These are phyloP conservation scores for Cryptosporidium sp. DNA, from an alignment of 169 alveolate genomes.

Conservation along the genomic window DNA sequence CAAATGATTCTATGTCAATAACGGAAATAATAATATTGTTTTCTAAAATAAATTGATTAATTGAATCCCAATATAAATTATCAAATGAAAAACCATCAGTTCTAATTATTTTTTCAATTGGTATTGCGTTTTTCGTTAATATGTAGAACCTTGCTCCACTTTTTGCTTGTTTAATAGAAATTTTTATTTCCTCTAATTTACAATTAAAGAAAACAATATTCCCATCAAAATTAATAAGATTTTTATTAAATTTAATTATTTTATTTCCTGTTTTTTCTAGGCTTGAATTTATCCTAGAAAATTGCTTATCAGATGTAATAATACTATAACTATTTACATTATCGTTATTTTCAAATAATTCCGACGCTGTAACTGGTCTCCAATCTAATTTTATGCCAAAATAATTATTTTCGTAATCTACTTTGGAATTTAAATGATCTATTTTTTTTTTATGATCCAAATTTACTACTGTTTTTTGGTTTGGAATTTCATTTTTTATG, in stretches of 20 bases:
- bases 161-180: not conserved
- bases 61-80: slow-evolving; percentile 26
- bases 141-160: not conserved
- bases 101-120: not conserved
- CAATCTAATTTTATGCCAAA: slow-evolving; percentile 30
- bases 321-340: not conserved
- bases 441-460: not conserved
- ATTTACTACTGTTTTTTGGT: not conserved
- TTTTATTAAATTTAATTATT: not conserved
- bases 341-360: slow-evolving; percentile 4
- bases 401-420: not conserved
- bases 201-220: slow-evolving; percentile 33
- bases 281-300: not conserved
- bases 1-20: slow-evolving; percentile 45
- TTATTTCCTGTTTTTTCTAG: slow-evolving; percentile 25
- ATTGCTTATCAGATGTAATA: slow-evolving; percentile 22
- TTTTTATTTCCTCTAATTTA: slow-evolving; percentile 20
- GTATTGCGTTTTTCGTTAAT: slow-evolving; percentile 33
- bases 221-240: not conserved
- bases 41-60: slow-evolving; percentile 1
- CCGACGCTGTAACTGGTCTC: slow-evolving; percentile 60
- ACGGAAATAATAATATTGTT: slow-evolving; percentile 4
- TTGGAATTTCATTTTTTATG: slow-evolving; percentile 11
- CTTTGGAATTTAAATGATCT: not conserved
- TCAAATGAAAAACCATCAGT: not conserved